Evolutionary conservation across 495 filamentous ascomycete genomes (phyloP), one percentile per base, ranked within the genome.

Genomic region (Xylona heveae): DNA sequence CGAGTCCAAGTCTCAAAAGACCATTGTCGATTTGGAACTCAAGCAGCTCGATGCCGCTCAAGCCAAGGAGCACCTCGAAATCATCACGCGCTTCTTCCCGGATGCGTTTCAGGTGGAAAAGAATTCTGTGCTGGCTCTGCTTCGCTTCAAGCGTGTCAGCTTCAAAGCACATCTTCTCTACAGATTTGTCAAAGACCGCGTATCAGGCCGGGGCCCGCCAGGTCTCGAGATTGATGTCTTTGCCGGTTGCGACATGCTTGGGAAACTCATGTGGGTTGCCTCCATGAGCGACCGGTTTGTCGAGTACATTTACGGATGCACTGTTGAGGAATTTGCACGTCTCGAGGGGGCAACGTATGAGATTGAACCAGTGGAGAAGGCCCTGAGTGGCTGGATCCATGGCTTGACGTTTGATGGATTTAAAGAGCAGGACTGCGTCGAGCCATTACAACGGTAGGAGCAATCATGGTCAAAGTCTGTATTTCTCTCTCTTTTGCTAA

Each of bases 11-110:
- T 71, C 83, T 2, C 84, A 92, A 48, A 74, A 78, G 42, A 94
- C 88, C 49, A 82, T 81, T 0, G 85, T 95, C 35, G 84, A 94
- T 42, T 58, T 92, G 5, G 90, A 95, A 48, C 59, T 95, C 15
- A 64, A 72, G 19, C 75, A 75, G 38, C 68, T 97, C 51, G 80
- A 92, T 39, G 79, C 83, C 2, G 77, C 85, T 42, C 83, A 97
- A 61, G 79, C 81, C 2, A 52, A 68, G 13, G 78, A 94, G 40
- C 85, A 94, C 43, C 62, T 95, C 7, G 67, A 71, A 2, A 93
- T 97, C 36, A 58, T 94, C 30, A 67, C 73, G 48, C 55, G 85
- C 15, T 95, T 93, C 63, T 62, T 97, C 13, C 88, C 88, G 0
- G 83, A 93, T 36, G 75, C 66, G 26, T 94, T 77, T 44, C 70